These are phyloP conservation scores for Tolypocladium endophyticum DNA, from an alignment of 2,329 filamentous ascomycete genomes.

Conservation along the genomic window DNA sequence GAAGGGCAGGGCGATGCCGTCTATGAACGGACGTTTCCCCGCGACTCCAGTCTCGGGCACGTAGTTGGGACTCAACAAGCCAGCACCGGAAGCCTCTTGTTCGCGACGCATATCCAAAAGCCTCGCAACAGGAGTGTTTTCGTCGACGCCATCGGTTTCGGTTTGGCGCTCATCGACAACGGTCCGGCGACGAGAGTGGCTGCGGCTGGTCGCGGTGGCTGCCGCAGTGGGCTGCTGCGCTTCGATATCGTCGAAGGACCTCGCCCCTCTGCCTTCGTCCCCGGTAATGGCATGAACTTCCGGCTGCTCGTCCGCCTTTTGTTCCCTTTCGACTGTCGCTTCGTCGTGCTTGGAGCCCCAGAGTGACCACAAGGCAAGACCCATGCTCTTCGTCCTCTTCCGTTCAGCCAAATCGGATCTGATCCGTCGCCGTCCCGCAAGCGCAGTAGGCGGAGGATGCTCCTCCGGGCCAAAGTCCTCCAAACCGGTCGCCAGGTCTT, in stretches of 20 bases:
- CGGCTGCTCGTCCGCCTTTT: constrained; percentile 33
- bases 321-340: constrained; percentile 51
- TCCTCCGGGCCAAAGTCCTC: constrained; percentile 62
- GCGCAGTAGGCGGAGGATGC: constrained; percentile 69
- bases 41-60: constrained; percentile 37
- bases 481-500: constrained; percentile 63
- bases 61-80: constrained; percentile 32
- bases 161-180: constrained; percentile 44
- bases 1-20: constrained; percentile 64
- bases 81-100: constrained; percentile 25
- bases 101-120: constrained; percentile 31
- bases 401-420: constrained; percentile 29
- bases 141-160: constrained; percentile 17
- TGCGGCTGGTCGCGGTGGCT: constrained; percentile 17
- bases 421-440: constrained; percentile 58
- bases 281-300: constrained; percentile 20
- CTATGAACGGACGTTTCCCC: constrained; percentile 55
- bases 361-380: constrained; percentile 71
- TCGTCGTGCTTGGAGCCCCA: constrained; percentile 90
- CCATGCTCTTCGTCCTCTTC: constrained; percentile 58
- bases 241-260: constrained; percentile 28
- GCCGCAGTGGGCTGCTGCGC: constrained; percentile 20
- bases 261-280: constrained; percentile 32
- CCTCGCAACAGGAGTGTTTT: constrained; percentile 31
- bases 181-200: constrained; percentile 30